phyloP scores from a whole-genome alignment of 2,329 filamentous ascomycete genomes.

The Trichoderma sp. region DNA sequence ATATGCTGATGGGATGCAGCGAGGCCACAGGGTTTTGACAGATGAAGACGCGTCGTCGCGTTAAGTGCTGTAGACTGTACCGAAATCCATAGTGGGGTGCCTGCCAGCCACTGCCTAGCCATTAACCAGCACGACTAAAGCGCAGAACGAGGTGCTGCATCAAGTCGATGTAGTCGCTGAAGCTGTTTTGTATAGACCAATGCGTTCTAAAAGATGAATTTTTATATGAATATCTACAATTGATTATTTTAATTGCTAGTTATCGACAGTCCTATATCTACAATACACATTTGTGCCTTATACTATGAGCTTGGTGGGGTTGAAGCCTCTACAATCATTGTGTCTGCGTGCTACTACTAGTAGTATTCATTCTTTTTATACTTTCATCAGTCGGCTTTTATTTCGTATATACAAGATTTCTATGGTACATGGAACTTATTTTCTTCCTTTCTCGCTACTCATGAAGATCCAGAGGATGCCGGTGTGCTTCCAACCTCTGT shows the following conservation, averaged over 20 bases:
- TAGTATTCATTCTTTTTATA: not conserved
- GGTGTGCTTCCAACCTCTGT: slow-evolving; percentile 39
- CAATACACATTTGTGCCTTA: not conserved
- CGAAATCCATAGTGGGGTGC: slow-evolving; percentile 8
- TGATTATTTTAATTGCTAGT: not conserved
- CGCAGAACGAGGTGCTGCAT: not conserved
- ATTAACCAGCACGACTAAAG: not conserved
- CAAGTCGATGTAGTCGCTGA: not conserved
- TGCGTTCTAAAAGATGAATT: not conserved
- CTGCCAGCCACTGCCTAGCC: not conserved
- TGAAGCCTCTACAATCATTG: not conserved
- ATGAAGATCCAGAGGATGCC: slow-evolving; percentile 37
- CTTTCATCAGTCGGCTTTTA: slow-evolving; percentile 30
- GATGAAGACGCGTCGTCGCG: slow-evolving; percentile 41
- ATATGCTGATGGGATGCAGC: not conserved
- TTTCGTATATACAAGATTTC: slow-evolving; percentile 28
- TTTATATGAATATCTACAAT: not conserved
- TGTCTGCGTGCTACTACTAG: not conserved
- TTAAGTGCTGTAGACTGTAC: slow-evolving; percentile 37
- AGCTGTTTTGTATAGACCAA: not conserved
- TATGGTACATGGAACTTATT: slow-evolving; percentile 15
- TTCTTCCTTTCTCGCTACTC: slow-evolving; percentile 1
- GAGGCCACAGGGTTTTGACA: slow-evolving; percentile 10
- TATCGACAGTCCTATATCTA: not conserved
- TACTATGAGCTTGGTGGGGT: not conserved